Conservation (phyloP, 225 moss, liverwort and hornwort species). For the Sphagnum tenellum region DNA sequence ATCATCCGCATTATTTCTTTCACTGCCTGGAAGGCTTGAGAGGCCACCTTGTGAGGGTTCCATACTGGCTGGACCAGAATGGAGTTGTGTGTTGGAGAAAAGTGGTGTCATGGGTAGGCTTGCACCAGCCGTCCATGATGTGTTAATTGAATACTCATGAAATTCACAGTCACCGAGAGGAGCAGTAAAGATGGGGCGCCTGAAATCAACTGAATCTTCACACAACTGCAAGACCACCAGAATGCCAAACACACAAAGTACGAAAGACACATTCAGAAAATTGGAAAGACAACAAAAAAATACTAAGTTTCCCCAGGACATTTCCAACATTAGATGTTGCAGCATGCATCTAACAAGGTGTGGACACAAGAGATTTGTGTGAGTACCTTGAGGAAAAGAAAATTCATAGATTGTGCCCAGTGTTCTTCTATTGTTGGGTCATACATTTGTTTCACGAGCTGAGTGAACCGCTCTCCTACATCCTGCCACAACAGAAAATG, state of each 20-base stretch:
- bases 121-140: constrained; percentile 53
- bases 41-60: constrained; percentile 19
- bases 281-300: too few relatives aligned
- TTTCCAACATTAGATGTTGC: too few relatives aligned
- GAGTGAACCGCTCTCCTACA: constrained; percentile 47
- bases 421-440: constrained; percentile 74
- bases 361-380: too few relatives aligned
- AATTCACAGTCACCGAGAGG: constrained; percentile 92
- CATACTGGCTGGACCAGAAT: constrained; percentile 16
- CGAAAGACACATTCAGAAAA: too few relatives aligned
- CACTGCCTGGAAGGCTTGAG: too few relatives aligned
- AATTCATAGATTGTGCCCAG: constrained; percentile 79
- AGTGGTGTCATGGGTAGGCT: constrained; percentile 97
- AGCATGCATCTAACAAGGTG: too few relatives aligned
- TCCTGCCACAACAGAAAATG: constrained; percentile 22
- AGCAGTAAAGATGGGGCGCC: constrained; percentile 72
- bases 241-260: neutral
- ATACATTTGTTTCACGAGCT: constrained; percentile 70
- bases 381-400: constrained; percentile 70
- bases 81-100: constrained; percentile 55
- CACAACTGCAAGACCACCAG: constrained; percentile 57
- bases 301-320: too few relatives aligned
- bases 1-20: too few relatives aligned
- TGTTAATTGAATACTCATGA: constrained; percentile 80
- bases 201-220: constrained; percentile 89